phyloP scores from a whole-genome alignment of 2,329 filamentous ascomycete species.

The Byssothecium circinans region DNA sequence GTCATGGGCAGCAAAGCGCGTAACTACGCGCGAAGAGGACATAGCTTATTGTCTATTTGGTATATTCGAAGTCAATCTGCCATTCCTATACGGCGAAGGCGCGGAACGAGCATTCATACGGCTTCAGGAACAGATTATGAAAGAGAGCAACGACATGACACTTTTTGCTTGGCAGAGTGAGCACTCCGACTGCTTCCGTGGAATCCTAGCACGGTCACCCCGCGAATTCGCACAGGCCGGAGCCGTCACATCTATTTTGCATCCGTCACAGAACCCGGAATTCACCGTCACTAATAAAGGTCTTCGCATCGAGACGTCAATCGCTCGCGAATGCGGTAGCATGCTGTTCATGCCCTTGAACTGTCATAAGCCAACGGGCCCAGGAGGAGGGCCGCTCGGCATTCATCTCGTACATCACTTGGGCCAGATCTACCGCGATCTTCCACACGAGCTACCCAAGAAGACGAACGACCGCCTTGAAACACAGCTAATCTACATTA shows the following conservation, averaged over 20 bases:
- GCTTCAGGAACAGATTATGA: conserved; percentile 15
- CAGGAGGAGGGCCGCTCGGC: too few relatives aligned
- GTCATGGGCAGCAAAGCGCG: conserved; percentile 21
- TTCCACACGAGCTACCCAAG: too few relatives aligned
- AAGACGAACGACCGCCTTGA: too few relatives aligned
- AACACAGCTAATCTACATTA: too few relatives aligned
- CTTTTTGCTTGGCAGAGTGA: conserved; percentile 4
- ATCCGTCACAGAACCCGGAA: neutral
- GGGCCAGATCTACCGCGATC: too few relatives aligned
- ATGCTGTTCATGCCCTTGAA: neutral
- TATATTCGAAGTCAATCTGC: conserved; percentile 21
- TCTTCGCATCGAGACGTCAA: neutral
- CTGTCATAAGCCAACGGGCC: too few relatives aligned
- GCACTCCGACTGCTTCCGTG: too few relatives aligned
- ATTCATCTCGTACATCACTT: too few relatives aligned
- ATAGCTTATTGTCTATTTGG: conserved; percentile 27
- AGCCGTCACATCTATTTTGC: neutral
- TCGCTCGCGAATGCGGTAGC: neutral
- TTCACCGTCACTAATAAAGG: conserved; percentile 7
- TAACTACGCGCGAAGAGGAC: conserved; percentile 23
- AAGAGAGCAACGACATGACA: conserved; percentile 4
- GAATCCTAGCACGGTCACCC: conserved; percentile 1
- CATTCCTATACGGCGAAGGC: conserved; percentile 22
- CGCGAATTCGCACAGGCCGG: neutral
- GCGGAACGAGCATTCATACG: conserved; percentile 8